Evolutionary conservation across 2,329 filamentous ascomycete species (phyloP).

Genomic region (Colletotrichum orchidophilum): DNA sequence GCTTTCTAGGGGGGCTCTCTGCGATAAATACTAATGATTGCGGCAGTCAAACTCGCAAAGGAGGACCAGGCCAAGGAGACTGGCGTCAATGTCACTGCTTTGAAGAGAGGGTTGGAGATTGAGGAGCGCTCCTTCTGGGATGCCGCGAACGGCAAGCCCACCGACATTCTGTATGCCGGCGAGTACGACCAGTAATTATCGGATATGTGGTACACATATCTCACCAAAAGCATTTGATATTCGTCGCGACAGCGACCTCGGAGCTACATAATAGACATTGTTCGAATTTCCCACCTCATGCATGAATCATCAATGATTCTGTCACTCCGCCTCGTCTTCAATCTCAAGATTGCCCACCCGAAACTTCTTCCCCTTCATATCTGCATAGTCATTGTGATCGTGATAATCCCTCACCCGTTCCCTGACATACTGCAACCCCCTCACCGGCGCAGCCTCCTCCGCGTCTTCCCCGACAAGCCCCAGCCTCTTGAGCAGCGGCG

Average conservation of each 20-base stretch:
- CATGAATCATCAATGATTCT: not conserved
- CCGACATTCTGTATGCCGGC: slow-evolving; percentile 57
- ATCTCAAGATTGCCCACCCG: slow-evolving; percentile 50
- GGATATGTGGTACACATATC: not conserved
- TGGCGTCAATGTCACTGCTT: slow-evolving; percentile 37
- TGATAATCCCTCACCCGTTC: slow-evolving; percentile 52
- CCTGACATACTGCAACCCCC: slow-evolving; percentile 50
- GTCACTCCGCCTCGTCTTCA: slow-evolving; percentile 46
- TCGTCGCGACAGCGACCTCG: not conserved
- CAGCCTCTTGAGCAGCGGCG: slow-evolving; percentile 40
- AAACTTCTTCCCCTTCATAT: slow-evolving; percentile 50
- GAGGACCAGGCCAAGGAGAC: slow-evolving; percentile 48
- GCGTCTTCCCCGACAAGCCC: slow-evolving; percentile 38
- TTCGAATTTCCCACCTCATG: no score
- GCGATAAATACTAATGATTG: no score
- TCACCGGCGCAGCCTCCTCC: slow-evolving; percentile 42
- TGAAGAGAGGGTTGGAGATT: slow-evolving; percentile 42
- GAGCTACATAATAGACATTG: not conserved
- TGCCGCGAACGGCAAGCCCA: slow-evolving; percentile 52
- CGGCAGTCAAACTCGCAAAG: slow-evolving; percentile 53
- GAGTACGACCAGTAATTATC: slow-evolving; percentile 41
- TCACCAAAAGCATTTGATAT: not conserved
- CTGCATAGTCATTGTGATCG: slow-evolving; percentile 48
- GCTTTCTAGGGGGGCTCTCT: no score
- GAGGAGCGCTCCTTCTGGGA: slow-evolving; percentile 56